Conservation (phyloP, 352 stramenopile genomes). For the Pythium rhizo-oryzae region DNA sequence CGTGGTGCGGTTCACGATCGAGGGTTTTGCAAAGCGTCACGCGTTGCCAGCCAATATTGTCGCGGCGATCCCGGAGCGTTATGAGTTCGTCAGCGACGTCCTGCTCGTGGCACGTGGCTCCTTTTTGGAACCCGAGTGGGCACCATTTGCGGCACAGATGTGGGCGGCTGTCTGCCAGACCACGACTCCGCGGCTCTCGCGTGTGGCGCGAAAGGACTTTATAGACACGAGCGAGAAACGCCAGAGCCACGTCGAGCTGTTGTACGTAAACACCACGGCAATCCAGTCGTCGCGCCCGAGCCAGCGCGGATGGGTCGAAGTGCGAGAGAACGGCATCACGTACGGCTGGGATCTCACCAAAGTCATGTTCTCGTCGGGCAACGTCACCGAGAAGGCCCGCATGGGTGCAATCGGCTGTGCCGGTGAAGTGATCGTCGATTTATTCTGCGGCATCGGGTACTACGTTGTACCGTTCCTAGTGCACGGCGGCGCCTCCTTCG, state of each 20-base stretch:
- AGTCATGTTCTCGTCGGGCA: conserved; percentile 98
- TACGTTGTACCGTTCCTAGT: conserved; percentile 97
- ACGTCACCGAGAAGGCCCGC: conserved; percentile 96
- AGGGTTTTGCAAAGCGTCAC: conserved; percentile 54
- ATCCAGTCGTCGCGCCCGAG: conserved; percentile 41
- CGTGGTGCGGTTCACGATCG: conserved; percentile 62
- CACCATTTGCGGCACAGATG: conserved; percentile 53
- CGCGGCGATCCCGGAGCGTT: conserved; percentile 54
- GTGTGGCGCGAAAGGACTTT: conserved; percentile 80
- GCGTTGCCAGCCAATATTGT: conserved; percentile 27
- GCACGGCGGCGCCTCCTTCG: conserved; percentile 85
- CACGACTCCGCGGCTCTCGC: conserved; percentile 55
- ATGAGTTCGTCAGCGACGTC: conserved; percentile 80
- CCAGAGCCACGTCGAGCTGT: conserved; percentile 74
- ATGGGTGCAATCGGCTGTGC: conserved; percentile 88
- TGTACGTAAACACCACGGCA: conserved; percentile 57
- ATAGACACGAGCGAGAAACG: conserved; percentile 80
- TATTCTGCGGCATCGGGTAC: conserved; percentile 98
- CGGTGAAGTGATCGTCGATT: conserved; percentile 93
- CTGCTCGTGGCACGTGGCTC: conserved; percentile 67
- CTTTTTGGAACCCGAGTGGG: conserved; percentile 65
- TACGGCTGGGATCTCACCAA: conserved; percentile 95
- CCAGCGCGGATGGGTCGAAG: conserved; percentile 77
- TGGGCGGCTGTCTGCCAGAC: conserved; percentile 65
- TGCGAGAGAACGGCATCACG: conserved; percentile 93